These are phyloP conservation scores for Cicer judaicum DNA, from an alignment of 306 rosid species.

Conservation along the genomic window DNA sequence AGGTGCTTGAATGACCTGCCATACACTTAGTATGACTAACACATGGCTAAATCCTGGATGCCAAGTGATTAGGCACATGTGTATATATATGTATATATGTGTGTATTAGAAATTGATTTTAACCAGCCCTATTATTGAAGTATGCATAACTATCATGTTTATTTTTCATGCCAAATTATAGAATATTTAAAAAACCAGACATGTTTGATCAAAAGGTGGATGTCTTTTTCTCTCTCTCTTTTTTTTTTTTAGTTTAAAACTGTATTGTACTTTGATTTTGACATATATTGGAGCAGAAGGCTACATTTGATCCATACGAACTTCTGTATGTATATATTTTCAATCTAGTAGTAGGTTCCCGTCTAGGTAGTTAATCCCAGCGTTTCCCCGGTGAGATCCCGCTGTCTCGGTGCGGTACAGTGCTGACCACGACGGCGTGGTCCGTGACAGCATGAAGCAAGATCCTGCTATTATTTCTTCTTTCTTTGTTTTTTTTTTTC, in stretches of 20 bases:
- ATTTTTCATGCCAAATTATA: slow-evolving; percentile 12
- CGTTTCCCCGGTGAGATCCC: too few species aligned
- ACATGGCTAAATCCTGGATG: not conserved
- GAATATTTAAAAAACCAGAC: not conserved
- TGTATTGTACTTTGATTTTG: slow-evolving; percentile 25
- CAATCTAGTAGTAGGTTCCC: slow-evolving; percentile 27
- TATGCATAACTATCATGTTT: slow-evolving; percentile 12
- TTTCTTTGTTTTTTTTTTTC: too few species aligned
- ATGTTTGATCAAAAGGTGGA: slow-evolving; percentile 5
- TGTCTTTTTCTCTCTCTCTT: not conserved
- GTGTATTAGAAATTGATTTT: slow-evolving; percentile 24
- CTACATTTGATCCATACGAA: slow-evolving; percentile 20
- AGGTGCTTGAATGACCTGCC: slow-evolving; percentile 54
- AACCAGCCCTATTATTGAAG: slow-evolving; percentile 7
- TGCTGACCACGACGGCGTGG: too few species aligned
- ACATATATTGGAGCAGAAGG: slow-evolving; percentile 23
- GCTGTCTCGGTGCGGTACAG: too few species aligned
- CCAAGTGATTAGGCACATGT: slow-evolving; percentile 4
- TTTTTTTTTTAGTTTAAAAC: not conserved
- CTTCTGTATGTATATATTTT: slow-evolving; percentile 6
- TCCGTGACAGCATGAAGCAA: too few species aligned
- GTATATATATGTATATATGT: not conserved
- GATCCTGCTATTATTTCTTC: too few species aligned
- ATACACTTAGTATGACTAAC: slow-evolving; percentile 12
- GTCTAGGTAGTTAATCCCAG: too few species aligned